Base-by-base conservation (phyloP, 2,329 filamentous ascomycete species). In the Xylariaceae sp. region DNA sequence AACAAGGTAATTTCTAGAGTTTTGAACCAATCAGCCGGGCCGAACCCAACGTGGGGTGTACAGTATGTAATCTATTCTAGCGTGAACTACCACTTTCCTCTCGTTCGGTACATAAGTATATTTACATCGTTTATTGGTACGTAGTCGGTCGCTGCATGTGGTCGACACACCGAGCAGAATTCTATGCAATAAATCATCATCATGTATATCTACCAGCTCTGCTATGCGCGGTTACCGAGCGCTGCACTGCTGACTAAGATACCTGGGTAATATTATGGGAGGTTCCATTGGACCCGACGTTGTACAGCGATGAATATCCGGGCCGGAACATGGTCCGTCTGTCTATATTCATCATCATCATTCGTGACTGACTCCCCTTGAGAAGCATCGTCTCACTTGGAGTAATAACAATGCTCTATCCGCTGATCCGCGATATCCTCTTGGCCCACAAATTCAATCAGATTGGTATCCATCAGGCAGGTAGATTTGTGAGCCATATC, bases 401-500 rank as follows among this genome's bases (percentile, higher is more conserved):
- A 44, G 44, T 24, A 48, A 24, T 34, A 29, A 50, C 45, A 54
- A 45, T 24, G 44, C 47, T 19, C 36, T 61, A 58, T 31, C 58
- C 51, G 43, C 51, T 50, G 37, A 40, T 56, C 59, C 47, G 56
- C 31, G 21, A 53, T 48, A 17, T 31, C 49, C 31, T 55, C 37
- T 17, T 39, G 59, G 56, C 59, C 52, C 56, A 56, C 59, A 61
- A 34, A 58, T 50, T 59, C 47, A 46, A 46, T 37, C 44, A 53
- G 47, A 56, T 24, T 31, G 40, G 44, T 53, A 53, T 50, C 49
- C 39, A 51, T 47, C 37, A 14, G 36, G 36, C 14, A 43, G 41
- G 48, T 23, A 53, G 43, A 49, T 48, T 45, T 33, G 33, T 39
- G 34, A 54, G 37, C 36, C 28, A 55, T 45, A 19, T 55, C 33